phyloP scores from a whole-genome alignment of 805 yeast species.

The Wickerhamomyces chambardii region DNA sequence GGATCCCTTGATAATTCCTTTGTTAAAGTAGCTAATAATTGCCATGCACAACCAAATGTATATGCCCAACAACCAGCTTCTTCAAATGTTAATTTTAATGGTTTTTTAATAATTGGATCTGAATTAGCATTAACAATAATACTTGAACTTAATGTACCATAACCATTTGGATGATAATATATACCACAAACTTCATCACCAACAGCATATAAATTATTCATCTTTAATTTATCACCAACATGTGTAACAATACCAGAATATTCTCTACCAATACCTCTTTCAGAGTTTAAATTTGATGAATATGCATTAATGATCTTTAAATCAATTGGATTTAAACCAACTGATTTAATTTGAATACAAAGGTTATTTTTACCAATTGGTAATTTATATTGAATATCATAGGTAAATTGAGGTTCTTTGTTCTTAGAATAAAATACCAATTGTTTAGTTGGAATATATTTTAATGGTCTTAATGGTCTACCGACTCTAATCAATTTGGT shows the following conservation, averaged over 20 bases:
- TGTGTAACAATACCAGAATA: conserved; percentile 51
- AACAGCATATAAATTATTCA: conserved; percentile 24
- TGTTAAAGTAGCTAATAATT: conserved; percentile 24
- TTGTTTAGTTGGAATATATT: conserved; percentile 39
- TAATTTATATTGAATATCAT: conserved; percentile 39
- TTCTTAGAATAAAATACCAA: conserved; percentile 29
- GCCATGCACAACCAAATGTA: conserved; percentile 55
- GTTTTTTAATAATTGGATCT: conserved; percentile 39
- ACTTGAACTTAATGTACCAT: conserved; percentile 52
- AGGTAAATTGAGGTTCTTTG: conserved; percentile 34
- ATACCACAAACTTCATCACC: conserved; percentile 66
- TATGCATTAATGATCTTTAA: conserved; percentile 50
- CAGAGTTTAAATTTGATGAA: conserved; percentile 38
- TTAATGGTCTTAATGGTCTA: conserved; percentile 42
- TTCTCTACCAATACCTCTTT: conserved; percentile 64
- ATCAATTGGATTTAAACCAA: conserved; percentile 61
- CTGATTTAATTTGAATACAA: conserved; percentile 49
- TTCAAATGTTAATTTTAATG: conserved; percentile 32
- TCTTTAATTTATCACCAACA: conserved; percentile 38
- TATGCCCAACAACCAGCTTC: conserved; percentile 61
- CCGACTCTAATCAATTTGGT: conserved; percentile 25
- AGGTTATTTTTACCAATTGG: conserved; percentile 40
- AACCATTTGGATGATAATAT: conserved; percentile 39
- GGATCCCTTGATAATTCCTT: conserved; percentile 28
- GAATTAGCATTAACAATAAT: conserved; percentile 41